Evolutionary conservation across 1,284 basidiomycete genomes (phyloP).

Genomic region (Cutaneotrichosporon curvatum): DNA sequence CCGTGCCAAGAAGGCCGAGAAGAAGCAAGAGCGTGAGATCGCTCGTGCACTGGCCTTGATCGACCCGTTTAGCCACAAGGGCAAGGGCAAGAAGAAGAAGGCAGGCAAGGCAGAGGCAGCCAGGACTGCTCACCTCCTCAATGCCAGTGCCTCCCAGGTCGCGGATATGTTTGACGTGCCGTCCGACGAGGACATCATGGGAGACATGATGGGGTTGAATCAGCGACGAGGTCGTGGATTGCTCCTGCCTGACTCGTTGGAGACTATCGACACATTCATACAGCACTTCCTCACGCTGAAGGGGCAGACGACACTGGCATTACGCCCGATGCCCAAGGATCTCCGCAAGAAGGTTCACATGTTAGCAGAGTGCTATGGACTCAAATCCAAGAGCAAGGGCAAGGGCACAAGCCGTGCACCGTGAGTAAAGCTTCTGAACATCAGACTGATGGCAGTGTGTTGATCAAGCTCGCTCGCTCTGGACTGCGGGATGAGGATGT

Average conservation of each 20-base stretch:
- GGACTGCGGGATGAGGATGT: constrained; percentile 56
- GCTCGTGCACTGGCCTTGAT: constrained; percentile 20
- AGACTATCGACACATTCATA: constrained; percentile 57
- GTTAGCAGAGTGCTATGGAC: constrained; percentile 62
- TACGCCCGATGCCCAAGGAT: constrained; percentile 69
- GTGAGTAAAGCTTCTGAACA: constrained; percentile 25
- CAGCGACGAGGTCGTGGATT: constrained; percentile 3
- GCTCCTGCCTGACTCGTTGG: constrained; percentile 14
- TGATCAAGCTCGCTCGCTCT: constrained; percentile 60
- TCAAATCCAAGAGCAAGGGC: constrained; percentile 71
- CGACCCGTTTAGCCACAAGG: constrained; percentile 5
- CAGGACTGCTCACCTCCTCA: constrained; percentile 35
- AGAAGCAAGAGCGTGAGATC: constrained; percentile 58
- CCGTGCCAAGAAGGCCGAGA: constrained; percentile 69
- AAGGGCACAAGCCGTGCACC: constrained; percentile 54
- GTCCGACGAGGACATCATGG: constrained; percentile 12
- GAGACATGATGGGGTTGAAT: constrained; percentile 10
- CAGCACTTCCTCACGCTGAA: constrained; percentile 59
- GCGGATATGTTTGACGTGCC: constrained; percentile 42
- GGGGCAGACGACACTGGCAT: constrained; percentile 53
- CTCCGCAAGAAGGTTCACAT: constrained; percentile 67
- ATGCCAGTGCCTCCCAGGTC: constrained; percentile 32
- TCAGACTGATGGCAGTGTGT: constrained; percentile 50
- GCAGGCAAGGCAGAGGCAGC: constrained; percentile 30
- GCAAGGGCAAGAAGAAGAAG: constrained; percentile 59